These are phyloP conservation scores for Lippia alba DNA, from an alignment of 305 asterid species.

Conservation along the genomic window DNA sequence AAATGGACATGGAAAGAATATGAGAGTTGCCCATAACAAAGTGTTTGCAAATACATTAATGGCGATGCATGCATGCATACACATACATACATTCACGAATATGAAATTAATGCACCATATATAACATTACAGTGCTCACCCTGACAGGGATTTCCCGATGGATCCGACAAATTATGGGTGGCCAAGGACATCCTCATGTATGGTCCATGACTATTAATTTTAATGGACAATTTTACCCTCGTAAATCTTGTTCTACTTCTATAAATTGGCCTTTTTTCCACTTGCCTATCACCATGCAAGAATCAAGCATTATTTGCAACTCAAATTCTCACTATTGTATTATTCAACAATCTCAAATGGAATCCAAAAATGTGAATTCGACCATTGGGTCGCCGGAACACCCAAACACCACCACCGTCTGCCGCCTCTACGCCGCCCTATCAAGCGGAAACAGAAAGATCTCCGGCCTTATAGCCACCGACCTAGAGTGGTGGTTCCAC, in stretches of 20 bases:
- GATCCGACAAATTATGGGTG: too few species aligned
- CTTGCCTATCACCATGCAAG: slow-evolving; percentile 28
- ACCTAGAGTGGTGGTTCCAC: slow-evolving; percentile 91
- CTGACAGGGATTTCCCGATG: too few species aligned
- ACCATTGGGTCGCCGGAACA: slow-evolving; percentile 36
- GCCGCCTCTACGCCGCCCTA: slow-evolving; percentile 57
- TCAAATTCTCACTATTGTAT: neutral
- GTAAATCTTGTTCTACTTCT: neutral
- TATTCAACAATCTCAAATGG: slow-evolving; percentile 17
- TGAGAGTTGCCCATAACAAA: too few species aligned
- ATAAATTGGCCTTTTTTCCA: slow-evolving; percentile 28
- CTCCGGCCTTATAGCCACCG: slow-evolving; percentile 46
- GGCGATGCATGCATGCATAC: too few species aligned
- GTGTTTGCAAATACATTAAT: too few species aligned
- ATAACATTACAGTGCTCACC: too few species aligned
- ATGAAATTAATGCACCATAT: too few species aligned
- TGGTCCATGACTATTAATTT: neutral
- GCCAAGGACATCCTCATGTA: too few species aligned
- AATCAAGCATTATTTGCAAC: neutral
- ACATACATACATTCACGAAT: too few species aligned
- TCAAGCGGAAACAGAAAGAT: slow-evolving; percentile 37
- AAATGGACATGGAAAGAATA: too few species aligned
- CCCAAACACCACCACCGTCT: slow-evolving; percentile 47
- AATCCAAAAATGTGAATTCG: slow-evolving; percentile 11
- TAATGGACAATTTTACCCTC: slow-evolving; percentile 5